A percentile compares a stretch with the other conserved stretches of the same genome.
These are phyloP conservation scores for Solanum clarkiae DNA, from an alignment of 257 asterid genomes.

Conservation along the genomic window DNA sequence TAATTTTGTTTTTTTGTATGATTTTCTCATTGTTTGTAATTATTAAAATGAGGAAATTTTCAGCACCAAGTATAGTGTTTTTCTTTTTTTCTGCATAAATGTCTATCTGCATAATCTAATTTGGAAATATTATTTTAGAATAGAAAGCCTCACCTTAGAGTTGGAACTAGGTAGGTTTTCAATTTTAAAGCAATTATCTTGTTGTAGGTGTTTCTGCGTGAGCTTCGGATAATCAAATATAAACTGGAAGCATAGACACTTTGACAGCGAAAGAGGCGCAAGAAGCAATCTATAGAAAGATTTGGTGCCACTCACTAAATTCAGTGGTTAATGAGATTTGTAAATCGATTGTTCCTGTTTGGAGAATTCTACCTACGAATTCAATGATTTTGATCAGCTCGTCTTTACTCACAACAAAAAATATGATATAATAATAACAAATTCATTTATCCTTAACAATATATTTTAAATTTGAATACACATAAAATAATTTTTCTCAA, in stretches of 20 bases:
- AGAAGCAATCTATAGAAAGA: too few relatives aligned
- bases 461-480: neutral
- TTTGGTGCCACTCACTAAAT: too few relatives aligned
- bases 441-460: neutral
- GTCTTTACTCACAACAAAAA: neutral
- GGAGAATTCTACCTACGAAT: neutral
- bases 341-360: too few relatives aligned
- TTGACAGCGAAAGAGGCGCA: too few relatives aligned
- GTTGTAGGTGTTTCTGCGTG: too few relatives aligned
- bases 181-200: too few relatives aligned
- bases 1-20: neutral
- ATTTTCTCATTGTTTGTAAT: neutral
- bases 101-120: neutral
- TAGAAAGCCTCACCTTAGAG: neutral
- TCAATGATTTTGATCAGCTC: accelerated
- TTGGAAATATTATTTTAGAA: too few relatives aligned
- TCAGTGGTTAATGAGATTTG: too few relatives aligned
- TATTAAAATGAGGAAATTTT: neutral
- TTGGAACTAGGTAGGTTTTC: too few relatives aligned
- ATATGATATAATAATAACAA: neutral
- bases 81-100: neutral
- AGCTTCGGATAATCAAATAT: too few relatives aligned
- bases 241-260: too few relatives aligned
- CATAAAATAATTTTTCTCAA: neutral
- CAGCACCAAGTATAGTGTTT: neutral